Conservation (phyloP, 441 rosid genomes). For the Syzygium syzygioides region DNA sequence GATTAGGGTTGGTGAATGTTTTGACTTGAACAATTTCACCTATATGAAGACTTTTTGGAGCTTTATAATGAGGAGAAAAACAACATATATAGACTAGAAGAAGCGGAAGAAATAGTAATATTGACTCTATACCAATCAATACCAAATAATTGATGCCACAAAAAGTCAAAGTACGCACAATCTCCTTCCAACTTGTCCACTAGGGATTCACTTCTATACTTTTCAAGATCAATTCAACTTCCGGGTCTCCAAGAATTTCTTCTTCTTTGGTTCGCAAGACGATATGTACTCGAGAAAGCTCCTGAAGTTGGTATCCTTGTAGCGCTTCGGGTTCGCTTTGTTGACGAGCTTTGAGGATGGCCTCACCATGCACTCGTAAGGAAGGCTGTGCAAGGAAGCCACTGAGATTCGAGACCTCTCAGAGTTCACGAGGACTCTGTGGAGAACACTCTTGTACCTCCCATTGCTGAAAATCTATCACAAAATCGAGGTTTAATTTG, state of each 20-base stretch:
- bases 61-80: not conserved
- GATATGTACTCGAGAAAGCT: constrained; percentile 62
- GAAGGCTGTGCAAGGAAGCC: constrained; percentile 68
- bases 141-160: not conserved
- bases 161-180: not conserved
- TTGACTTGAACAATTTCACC: not conserved
- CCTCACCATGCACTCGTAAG: constrained; percentile 25
- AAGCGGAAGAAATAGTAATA: not conserved
- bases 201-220: not conserved
- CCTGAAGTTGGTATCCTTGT: constrained; percentile 57
- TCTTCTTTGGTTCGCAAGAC: constrained; percentile 56
- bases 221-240: constrained; percentile 12
- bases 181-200: not conserved
- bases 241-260: constrained; percentile 66
- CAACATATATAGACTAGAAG: not conserved
- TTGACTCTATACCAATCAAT: not conserved
- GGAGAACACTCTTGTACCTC: constrained; percentile 74
- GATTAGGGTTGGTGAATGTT: not conserved
- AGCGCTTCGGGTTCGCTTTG: constrained; percentile 40
- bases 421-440: constrained; percentile 65
- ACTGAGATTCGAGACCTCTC: constrained; percentile 50
- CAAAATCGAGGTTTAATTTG: not conserved
- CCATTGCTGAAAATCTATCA: constrained; percentile 86
- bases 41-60: not conserved
- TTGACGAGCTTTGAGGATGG: constrained; percentile 49